Evolutionary conservation across 2,329 filamentous ascomycete genomes (phyloP).

Genomic region (Xylaria sp.): DNA sequence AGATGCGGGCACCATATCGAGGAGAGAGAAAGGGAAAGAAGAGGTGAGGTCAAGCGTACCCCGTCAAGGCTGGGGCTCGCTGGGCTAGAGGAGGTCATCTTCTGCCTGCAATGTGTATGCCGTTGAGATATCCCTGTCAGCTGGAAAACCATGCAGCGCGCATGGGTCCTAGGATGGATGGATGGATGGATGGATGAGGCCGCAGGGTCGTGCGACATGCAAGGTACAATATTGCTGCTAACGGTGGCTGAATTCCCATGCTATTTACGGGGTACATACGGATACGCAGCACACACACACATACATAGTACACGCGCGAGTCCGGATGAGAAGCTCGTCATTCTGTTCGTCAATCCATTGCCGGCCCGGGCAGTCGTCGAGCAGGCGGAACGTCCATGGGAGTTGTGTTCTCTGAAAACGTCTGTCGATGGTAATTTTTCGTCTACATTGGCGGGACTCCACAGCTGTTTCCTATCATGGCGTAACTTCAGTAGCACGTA

Average conservation of each 20-base stretch:
- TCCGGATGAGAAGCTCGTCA: background rate
- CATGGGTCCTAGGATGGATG: conserved; percentile 20
- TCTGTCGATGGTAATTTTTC: conserved; percentile 2
- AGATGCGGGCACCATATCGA: conserved; percentile 32
- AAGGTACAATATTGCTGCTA: conserved; percentile 23
- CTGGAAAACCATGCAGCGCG: conserved; percentile 16
- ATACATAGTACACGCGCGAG: conserved; percentile 4
- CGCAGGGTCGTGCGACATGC: conserved; percentile 25
- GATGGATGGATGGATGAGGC: background rate
- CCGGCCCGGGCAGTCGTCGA: background rate
- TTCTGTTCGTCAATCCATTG: background rate
- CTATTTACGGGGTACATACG: conserved; percentile 22
- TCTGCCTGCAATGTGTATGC: conserved; percentile 15
- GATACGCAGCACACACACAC: too few species aligned
- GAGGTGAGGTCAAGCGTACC: conserved; percentile 23
- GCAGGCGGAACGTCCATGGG: background rate
- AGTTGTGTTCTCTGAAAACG: background rate
- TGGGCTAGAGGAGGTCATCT: conserved; percentile 21
- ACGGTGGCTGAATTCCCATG: conserved; percentile 24
- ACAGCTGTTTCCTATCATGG: conserved; percentile 3
- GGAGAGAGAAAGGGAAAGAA: conserved; percentile 30
- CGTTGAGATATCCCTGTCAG: conserved; percentile 22
- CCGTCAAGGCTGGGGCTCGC: conserved; percentile 20
- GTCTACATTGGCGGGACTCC: conserved; percentile 6
- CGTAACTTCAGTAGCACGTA: conserved; percentile 3